phyloP scores from a whole-genome alignment of 2,329 filamentous ascomycete genomes.

The Alternaria metachromatica region DNA sequence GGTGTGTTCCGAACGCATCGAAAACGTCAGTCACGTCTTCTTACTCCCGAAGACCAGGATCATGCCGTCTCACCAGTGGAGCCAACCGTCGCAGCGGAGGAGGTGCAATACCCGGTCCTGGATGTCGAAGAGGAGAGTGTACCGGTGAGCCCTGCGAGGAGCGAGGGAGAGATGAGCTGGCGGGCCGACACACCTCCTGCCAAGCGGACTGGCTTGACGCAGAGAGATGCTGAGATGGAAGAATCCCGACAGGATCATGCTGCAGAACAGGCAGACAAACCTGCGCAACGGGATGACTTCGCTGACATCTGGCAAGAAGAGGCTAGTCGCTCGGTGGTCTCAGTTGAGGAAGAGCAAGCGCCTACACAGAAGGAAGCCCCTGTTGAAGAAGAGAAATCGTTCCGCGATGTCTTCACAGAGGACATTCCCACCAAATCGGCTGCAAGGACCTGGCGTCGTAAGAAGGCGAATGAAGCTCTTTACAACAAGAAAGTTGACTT shows the following conservation, averaged over 20 bases:
- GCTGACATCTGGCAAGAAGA: conserved; percentile 58
- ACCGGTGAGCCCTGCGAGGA: conserved; percentile 40
- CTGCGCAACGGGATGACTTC: conserved; percentile 22
- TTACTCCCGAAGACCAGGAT: conserved; percentile 45
- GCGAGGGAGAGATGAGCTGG: conserved; percentile 46
- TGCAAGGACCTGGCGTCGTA: conserved; percentile 53
- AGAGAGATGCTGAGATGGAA: not conserved
- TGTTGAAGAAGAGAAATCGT: conserved; percentile 20
- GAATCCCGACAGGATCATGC: conserved; percentile 1
- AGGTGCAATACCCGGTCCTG: conserved; percentile 39
- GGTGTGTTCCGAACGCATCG: conserved; percentile 32
- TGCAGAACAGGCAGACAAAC: not conserved
- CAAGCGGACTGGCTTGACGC: not conserved
- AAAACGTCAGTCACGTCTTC: conserved; percentile 38
- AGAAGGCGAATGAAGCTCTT: conserved; percentile 45
- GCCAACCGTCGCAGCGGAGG: conserved; percentile 10
- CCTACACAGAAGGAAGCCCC: conserved; percentile 12
- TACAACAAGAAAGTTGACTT: conserved; percentile 49
- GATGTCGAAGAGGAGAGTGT: conserved; percentile 21
- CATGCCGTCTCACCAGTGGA: conserved; percentile 21
- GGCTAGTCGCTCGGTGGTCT: conserved; percentile 48
- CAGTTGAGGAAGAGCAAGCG: conserved; percentile 21
- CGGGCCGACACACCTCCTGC: conserved; percentile 30
- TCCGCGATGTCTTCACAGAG: conserved; percentile 45
- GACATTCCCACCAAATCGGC: conserved; percentile 39